Conservation (phyloP, 176 grass and related monocot species). For the Oryza meridionalis region DNA sequence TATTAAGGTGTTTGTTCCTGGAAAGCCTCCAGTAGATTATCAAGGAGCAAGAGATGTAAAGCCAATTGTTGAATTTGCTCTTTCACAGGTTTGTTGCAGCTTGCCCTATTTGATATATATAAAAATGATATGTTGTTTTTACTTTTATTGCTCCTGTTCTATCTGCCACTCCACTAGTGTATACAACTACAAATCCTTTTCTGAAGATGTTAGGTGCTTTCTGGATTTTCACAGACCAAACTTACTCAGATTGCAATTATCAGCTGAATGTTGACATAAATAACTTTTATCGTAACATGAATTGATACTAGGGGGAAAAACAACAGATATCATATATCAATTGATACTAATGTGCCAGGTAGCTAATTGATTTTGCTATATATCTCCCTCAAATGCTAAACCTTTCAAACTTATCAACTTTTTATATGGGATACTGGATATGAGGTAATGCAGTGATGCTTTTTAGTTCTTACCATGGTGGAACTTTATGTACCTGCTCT, state of each 20-base stretch:
- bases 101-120: background rate
- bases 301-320: background rate
- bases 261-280: background rate
- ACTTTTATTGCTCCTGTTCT: background rate
- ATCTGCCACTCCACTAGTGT: constrained; percentile 17
- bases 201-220: background rate
- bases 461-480: constrained; percentile 4
- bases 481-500: background rate
- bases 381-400: background rate
- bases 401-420: constrained; percentile 1
- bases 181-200: constrained; percentile 12
- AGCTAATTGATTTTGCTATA: background rate
- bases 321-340: background rate
- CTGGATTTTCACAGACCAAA: background rate
- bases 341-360: constrained; percentile 6
- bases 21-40: constrained; percentile 95
- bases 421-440: background rate
- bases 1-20: constrained; percentile 92
- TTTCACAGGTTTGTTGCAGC: constrained; percentile 69
- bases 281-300: constrained; percentile 19
- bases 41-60: constrained; percentile 93
- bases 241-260: constrained; percentile 6
- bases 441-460: background rate
- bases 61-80: constrained; percentile 88
- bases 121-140: background rate